These are phyloP conservation scores for Solanum dulcamara DNA, from an alignment of 257 asterid genomes.

Conservation along the genomic window DNA sequence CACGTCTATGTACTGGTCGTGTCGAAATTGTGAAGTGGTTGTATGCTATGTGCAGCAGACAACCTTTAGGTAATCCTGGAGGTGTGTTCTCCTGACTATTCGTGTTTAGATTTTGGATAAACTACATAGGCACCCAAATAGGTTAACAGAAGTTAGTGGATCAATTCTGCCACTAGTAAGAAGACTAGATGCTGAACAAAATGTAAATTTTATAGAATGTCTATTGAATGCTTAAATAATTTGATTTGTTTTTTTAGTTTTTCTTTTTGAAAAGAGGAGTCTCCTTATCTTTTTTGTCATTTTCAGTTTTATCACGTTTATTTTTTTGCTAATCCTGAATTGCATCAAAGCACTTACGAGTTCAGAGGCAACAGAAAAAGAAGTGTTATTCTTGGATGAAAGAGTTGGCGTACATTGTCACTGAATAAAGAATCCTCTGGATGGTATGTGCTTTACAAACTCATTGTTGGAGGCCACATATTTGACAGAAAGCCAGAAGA, in stretches of 20 bases:
- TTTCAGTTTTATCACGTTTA: neutral
- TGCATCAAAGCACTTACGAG: slow-evolving; percentile 41
- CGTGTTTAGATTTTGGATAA: neutral
- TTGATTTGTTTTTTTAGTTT: neutral
- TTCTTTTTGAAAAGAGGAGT: neutral
- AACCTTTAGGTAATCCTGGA: neutral
- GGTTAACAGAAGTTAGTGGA: neutral
- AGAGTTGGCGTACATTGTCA: slow-evolving; percentile 78
- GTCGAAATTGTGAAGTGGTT: neutral
- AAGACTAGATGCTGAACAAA: neutral
- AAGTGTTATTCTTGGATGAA: slow-evolving; percentile 44
- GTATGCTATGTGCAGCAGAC: neutral
- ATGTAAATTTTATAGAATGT: neutral
- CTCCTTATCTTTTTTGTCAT: neutral
- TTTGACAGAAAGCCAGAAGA: slow-evolving; percentile 68
- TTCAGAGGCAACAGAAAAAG: slow-evolving; percentile 58
- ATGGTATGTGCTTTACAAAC: slow-evolving; percentile 62
- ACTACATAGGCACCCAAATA: neutral
- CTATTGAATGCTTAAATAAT: neutral
- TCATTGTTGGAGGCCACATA: slow-evolving; percentile 54
- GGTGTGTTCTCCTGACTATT: neutral
- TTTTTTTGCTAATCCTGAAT: slow-evolving; percentile 37
- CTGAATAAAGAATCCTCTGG: slow-evolving; percentile 60
- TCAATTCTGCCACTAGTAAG: neutral
- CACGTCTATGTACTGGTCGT: neutral